A percentile compares a stretch with the other conserved stretches of the same genome.
Conservation (phyloP, 176 grass and related monocot species). For the Oryza officinalis region DNA sequence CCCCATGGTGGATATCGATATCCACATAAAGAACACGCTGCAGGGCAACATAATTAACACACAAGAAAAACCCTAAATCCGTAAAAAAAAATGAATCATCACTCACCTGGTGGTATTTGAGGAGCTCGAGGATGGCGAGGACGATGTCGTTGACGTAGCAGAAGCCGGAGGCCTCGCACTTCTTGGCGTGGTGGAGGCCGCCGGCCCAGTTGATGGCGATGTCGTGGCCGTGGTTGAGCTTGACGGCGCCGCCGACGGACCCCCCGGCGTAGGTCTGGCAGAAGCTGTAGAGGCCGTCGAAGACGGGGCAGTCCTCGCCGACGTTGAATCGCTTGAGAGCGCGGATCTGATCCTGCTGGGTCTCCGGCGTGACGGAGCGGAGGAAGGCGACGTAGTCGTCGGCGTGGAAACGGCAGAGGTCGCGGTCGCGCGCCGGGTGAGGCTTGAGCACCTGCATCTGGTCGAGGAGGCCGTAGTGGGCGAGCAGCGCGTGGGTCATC, state of each 20-base stretch:
- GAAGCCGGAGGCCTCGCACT: slow-evolving; percentile 86
- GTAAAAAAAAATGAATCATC: background rate
- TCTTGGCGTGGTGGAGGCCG: slow-evolving; percentile 92
- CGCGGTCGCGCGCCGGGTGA: slow-evolving; percentile 67
- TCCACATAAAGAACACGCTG: slow-evolving; percentile 96
- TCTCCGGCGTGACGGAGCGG: slow-evolving; percentile 72
- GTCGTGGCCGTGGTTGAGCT: slow-evolving; percentile 88
- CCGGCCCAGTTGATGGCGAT: slow-evolving; percentile 98
- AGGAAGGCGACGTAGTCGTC: slow-evolving; percentile 96
- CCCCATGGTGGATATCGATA: slow-evolving; percentile 96
- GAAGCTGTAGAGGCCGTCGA: slow-evolving; percentile 75
- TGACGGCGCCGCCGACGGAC: slow-evolving; percentile 75
- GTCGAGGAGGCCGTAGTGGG: slow-evolving; percentile 83
- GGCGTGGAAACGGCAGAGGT: slow-evolving; percentile 95
- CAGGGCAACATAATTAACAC: background rate
- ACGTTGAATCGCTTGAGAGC: slow-evolving; percentile 81
- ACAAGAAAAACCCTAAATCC: background rate
- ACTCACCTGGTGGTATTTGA: slow-evolving; percentile 72
- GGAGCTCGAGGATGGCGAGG: slow-evolving; percentile 85
- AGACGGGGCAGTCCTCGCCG: slow-evolving; percentile 90
- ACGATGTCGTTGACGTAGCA: slow-evolving; percentile 99
- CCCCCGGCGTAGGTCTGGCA: slow-evolving; percentile 88
- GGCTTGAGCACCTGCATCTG: slow-evolving; percentile 75
- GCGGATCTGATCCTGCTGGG: slow-evolving; percentile 60
- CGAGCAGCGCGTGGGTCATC: slow-evolving; percentile 88